A percentile compares a stretch with the other conserved stretches of the same genome.
Conservation (phyloP, 2,329 filamentous ascomycete species). For the Fusarium sp. region DNA sequence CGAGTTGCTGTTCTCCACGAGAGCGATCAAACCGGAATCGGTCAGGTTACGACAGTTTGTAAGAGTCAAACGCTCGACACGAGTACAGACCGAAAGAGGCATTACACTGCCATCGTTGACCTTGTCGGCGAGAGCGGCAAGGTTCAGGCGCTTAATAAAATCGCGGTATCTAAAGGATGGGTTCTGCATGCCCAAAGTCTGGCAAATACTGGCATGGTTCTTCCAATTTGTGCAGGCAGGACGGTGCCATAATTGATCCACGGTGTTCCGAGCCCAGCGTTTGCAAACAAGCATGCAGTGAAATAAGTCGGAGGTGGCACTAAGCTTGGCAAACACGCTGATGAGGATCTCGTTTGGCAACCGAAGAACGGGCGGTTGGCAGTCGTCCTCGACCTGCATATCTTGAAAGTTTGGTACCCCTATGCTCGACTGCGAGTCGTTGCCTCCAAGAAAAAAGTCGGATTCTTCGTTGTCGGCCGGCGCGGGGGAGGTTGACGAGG, state of each 20-base stretch:
- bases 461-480: constrained; percentile 89
- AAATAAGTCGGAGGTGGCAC: constrained; percentile 79
- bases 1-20: constrained; percentile 82
- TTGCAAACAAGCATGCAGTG: constrained; percentile 95
- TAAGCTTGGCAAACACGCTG: constrained; percentile 87
- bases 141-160: constrained; percentile 91
- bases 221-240: constrained; percentile 90
- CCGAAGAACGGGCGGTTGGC: constrained; percentile 82
- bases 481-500: constrained; percentile 79
- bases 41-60: constrained; percentile 90
- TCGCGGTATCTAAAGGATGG: constrained; percentile 90
- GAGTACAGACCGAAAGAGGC: constrained; percentile 85
- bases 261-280: constrained; percentile 90
- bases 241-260: constrained; percentile 94
- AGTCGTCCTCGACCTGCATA: constrained; percentile 76
- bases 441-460: constrained; percentile 88
- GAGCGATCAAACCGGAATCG: constrained; percentile 82
- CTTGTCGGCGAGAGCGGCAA: constrained; percentile 78
- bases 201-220: constrained; percentile 83
- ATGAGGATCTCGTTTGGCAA: constrained; percentile 96
- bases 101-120: constrained; percentile 91
- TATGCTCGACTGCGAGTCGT: constrained; percentile 93
- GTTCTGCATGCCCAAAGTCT: constrained; percentile 76
- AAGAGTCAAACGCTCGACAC: constrained; percentile 91
- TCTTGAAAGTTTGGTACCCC: constrained; percentile 83